These are phyloP conservation scores for Aspergillus proliferans DNA, from an alignment of 2,329 filamentous ascomycete species.

Conservation along the genomic window DNA sequence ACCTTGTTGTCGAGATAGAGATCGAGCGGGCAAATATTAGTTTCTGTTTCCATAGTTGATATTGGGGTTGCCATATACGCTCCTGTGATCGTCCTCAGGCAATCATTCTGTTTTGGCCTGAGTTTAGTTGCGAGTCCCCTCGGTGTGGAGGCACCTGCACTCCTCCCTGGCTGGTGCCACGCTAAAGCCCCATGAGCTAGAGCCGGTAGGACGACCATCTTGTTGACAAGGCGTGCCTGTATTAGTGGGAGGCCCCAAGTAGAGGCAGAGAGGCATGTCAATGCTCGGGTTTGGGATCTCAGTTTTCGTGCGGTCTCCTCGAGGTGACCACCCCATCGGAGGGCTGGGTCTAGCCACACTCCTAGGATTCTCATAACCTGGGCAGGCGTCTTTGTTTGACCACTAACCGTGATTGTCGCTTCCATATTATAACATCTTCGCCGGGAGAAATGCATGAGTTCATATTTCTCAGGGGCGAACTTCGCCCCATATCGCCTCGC, in stretches of 20 bases:
- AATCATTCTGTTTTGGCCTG: background rate
- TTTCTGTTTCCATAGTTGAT: background rate
- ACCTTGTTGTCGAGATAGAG: background rate
- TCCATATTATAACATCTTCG: background rate
- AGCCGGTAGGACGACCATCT: background rate
- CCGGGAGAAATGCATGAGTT: constrained; percentile 3
- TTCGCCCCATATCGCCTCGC: constrained; percentile 2
- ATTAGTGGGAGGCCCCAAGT: background rate
- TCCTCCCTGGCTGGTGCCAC: background rate
- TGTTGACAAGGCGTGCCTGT: background rate
- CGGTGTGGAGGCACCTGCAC: background rate
- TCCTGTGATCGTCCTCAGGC: background rate
- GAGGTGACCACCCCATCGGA: background rate
- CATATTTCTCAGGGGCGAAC: constrained; percentile 3
- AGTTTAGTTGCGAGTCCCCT: background rate
- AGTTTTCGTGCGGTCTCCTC: background rate
- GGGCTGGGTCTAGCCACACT: background rate
- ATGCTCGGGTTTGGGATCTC: background rate
- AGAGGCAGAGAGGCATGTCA: background rate
- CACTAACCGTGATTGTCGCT: background rate
- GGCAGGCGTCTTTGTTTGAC: background rate
- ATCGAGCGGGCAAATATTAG: background rate
- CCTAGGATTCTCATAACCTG: background rate
- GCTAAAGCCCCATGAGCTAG: background rate
- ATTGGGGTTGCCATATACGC: background rate